Evolutionary conservation across 2,329 filamentous ascomycete genomes (phyloP).

Genomic region (Stachybotrys chlorohalonatus): DNA sequence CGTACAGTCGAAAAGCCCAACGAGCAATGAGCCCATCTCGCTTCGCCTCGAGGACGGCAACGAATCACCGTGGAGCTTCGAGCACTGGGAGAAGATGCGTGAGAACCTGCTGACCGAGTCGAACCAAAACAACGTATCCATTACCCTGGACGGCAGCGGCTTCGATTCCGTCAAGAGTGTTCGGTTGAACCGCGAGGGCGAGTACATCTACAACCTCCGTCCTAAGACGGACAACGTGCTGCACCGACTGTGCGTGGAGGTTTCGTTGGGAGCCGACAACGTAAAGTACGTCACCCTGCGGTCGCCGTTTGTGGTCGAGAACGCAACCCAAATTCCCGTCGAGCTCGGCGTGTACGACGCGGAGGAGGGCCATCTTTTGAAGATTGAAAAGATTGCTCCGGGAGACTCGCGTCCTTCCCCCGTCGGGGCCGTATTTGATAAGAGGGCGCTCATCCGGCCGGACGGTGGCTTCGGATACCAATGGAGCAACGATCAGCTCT

Average conservation of each 20-base stretch:
- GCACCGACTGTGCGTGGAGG: constrained; percentile 86
- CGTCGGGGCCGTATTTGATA: constrained; percentile 84
- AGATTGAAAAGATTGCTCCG: constrained; percentile 95
- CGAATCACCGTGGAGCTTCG: constrained; percentile 91
- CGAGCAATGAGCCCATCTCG: constrained; percentile 58
- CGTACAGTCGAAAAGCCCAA: constrained; percentile 67
- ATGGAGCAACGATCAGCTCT: constrained; percentile 83
- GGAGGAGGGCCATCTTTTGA: constrained; percentile 79
- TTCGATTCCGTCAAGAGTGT: constrained; percentile 88
- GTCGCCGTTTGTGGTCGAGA: constrained; percentile 86
- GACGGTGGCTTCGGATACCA: constrained; percentile 95
- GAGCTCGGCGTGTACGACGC: constrained; percentile 87
- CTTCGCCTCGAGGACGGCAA: constrained; percentile 79
- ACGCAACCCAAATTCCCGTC: constrained; percentile 92
- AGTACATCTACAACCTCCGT: constrained; percentile 79
- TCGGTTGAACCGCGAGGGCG: constrained; percentile 86
- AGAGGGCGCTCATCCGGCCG: constrained; percentile 78
- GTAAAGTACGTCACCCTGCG: constrained; percentile 97
- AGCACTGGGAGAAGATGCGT: constrained; percentile 92
- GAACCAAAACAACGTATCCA: constrained; percentile 66
- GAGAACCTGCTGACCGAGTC: constrained; percentile 84
- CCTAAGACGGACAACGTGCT: constrained; percentile 78
- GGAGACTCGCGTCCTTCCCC: constrained; percentile 85
- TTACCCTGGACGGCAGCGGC: constrained; percentile 84
- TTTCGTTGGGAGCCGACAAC: constrained; percentile 85